Evolutionary conservation across 2,329 filamentous ascomycete species (phyloP).

Genomic region (Curvularia hawaiiensis): DNA sequence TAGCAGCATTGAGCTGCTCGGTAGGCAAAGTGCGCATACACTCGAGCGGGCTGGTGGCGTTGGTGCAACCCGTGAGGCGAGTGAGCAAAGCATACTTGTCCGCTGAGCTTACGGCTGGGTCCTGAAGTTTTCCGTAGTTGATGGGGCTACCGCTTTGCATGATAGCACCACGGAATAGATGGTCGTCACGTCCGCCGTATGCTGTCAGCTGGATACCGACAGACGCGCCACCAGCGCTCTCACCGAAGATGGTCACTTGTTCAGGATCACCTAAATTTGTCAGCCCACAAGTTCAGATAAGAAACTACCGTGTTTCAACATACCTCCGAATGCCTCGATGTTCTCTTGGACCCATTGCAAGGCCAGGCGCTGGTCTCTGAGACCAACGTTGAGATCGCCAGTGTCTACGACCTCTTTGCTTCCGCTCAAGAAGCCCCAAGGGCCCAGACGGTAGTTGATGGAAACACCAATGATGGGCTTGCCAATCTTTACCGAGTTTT

Average conservation of each 20-base stretch:
- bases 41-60: constrained; percentile 33
- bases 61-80: constrained; percentile 31
- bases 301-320: constrained; percentile 38
- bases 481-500: constrained; percentile 52
- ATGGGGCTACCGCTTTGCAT: constrained; percentile 53
- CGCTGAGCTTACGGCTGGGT: constrained; percentile 25
- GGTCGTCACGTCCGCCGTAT: constrained; percentile 55
- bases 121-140: constrained; percentile 26
- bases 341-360: constrained; percentile 53
- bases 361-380: constrained; percentile 54
- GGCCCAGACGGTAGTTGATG: constrained; percentile 59
- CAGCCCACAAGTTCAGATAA: constrained; percentile 25
- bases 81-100: constrained; percentile 30
- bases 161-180: constrained; percentile 54
- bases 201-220: constrained; percentile 55
- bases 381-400: constrained; percentile 56
- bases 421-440: constrained; percentile 67
- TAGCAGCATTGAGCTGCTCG: constrained; percentile 59
- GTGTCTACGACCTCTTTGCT: constrained; percentile 36
- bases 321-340: constrained; percentile 52
- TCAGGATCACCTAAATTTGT: constrained; percentile 44
- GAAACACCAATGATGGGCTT: constrained; percentile 54
- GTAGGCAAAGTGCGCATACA: constrained; percentile 65
- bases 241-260: constrained; percentile 54
- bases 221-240: constrained; percentile 51